A percentile compares a stretch with the other conserved stretches of the same genome.
phyloP scores from a whole-genome alignment of 805 yeast species.

The Kodamaea laetipori region DNA sequence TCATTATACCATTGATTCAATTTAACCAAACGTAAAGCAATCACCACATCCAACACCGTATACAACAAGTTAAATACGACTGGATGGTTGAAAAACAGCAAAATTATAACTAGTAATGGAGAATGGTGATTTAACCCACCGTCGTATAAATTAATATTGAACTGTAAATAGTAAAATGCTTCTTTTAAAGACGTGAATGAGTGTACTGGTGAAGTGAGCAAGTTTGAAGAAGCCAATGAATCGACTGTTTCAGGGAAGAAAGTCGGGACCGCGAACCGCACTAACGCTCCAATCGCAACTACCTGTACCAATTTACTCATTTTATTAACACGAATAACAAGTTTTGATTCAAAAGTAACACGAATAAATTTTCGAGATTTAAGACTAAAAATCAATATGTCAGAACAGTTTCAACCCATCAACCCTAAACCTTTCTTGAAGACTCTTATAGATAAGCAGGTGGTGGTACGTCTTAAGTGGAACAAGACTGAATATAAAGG shows the following conservation, averaged over 20 bases:
- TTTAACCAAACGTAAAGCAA: conserved; percentile 54
- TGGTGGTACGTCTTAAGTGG: conserved; percentile 84
- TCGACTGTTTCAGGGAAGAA: conserved; percentile 33
- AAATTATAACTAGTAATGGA: conserved; percentile 63
- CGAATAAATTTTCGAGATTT: conserved; percentile 1
- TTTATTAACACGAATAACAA: too few relatives aligned
- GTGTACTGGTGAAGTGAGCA: conserved; percentile 72
- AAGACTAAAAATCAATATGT: neutral
- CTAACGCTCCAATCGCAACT: conserved; percentile 29
- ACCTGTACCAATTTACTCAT: conserved; percentile 29
- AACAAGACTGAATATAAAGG: conserved; percentile 89
- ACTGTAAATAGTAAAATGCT: conserved; percentile 38
- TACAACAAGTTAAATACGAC: conserved; percentile 46
- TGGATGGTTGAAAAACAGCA: conserved; percentile 39
- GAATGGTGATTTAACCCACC: conserved; percentile 90
- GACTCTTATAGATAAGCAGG: conserved; percentile 67
- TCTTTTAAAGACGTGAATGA: conserved; percentile 56
- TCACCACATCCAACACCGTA: conserved; percentile 58
- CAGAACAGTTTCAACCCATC: conserved; percentile 45
- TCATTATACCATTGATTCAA: conserved; percentile 47
- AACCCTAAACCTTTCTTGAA: conserved; percentile 91
- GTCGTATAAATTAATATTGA: conserved; percentile 65
- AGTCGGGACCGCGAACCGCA: conserved; percentile 39
- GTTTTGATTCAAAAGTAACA: conserved; percentile 1
- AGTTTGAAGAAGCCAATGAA: conserved; percentile 45